These are phyloP conservation scores for Pseudomassariella vexata DNA, from an alignment of 2,329 filamentous ascomycete genomes.

Conservation along the genomic window DNA sequence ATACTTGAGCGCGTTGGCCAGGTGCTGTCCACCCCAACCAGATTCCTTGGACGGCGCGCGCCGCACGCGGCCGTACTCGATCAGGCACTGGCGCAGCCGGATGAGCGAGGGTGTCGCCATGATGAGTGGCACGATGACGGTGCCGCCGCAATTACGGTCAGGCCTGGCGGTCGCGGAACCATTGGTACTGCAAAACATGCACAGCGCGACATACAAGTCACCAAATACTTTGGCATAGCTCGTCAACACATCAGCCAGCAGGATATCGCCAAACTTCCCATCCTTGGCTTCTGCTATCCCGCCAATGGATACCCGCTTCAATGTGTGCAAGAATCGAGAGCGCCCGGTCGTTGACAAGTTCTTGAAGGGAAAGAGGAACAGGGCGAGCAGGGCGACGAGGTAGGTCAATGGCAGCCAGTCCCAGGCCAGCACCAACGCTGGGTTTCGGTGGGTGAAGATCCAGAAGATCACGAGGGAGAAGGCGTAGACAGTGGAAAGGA, in stretches of 20 bases:
- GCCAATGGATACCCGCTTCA: slow-evolving; percentile 75
- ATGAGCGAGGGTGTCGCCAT: slow-evolving; percentile 80
- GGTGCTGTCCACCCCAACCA: slow-evolving; percentile 78
- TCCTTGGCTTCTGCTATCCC: slow-evolving; percentile 81
- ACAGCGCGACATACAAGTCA: slow-evolving; percentile 81
- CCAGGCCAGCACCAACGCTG: slow-evolving; percentile 66
- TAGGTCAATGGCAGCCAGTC: slow-evolving; percentile 84
- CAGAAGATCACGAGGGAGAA: slow-evolving; percentile 78
- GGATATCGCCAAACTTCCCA: slow-evolving; percentile 89
- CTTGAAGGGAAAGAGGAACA: slow-evolving; percentile 69
- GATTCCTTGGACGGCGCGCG: slow-evolving; percentile 49
- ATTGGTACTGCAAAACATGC: slow-evolving; percentile 77
- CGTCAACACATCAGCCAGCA: slow-evolving; percentile 90
- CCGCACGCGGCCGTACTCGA: slow-evolving; percentile 72
- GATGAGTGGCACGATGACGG: slow-evolving; percentile 74
- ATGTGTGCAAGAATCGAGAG: slow-evolving; percentile 65
- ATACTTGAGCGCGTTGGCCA: slow-evolving; percentile 94
- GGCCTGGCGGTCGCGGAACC: slow-evolving; percentile 74
- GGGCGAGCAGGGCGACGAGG: slow-evolving; percentile 63
- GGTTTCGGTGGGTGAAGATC: slow-evolving; percentile 66
- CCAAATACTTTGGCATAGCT: slow-evolving; percentile 90
- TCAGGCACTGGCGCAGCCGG: slow-evolving; percentile 85
- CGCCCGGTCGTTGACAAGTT: slow-evolving; percentile 65
- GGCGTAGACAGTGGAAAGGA: slow-evolving; percentile 66
- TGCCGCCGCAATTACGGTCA: slow-evolving; percentile 75